These are phyloP conservation scores for Phytophthora citricola DNA, from an alignment of 352 stramenopile species.

Conservation along the genomic window DNA sequence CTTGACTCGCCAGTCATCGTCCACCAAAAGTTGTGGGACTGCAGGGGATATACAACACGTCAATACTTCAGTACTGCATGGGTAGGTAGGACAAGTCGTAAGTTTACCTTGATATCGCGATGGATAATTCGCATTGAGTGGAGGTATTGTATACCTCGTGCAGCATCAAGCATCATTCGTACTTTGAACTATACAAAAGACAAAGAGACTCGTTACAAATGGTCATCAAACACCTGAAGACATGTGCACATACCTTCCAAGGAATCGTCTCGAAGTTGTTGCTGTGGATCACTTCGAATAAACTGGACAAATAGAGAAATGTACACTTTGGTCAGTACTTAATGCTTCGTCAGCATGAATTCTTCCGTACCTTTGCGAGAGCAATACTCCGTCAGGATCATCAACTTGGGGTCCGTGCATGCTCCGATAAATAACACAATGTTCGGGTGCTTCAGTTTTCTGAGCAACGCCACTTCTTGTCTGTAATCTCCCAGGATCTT, in stretches of 20 bases:
- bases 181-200: slow-evolving; percentile 78
- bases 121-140: slow-evolving; percentile 90
- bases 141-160: slow-evolving; percentile 89
- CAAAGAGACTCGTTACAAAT: slow-evolving; percentile 8
- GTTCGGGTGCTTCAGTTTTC: slow-evolving; percentile 90
- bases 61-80: background rate
- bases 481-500: slow-evolving; percentile 90
- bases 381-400: slow-evolving; percentile 92
- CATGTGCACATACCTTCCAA: slow-evolving; percentile 69
- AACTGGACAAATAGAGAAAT: slow-evolving; percentile 39
- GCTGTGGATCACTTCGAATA: slow-evolving; percentile 91
- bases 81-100: no score
- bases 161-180: slow-evolving; percentile 90
- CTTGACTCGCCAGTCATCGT: slow-evolving; percentile 91
- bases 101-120: slow-evolving; percentile 87
- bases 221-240: background rate
- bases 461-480: slow-evolving; percentile 84
- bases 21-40: slow-evolving; percentile 93
- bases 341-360: background rate
- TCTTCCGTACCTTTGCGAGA: slow-evolving; percentile 78
- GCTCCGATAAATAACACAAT: slow-evolving; percentile 92
- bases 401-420: slow-evolving; percentile 88
- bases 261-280: slow-evolving; percentile 91
- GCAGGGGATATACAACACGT: background rate
- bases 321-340: background rate